These are phyloP conservation scores for Saxophila tyrrhenica DNA, from an alignment of 495 filamentous ascomycete genomes.

Conservation along the genomic window DNA sequence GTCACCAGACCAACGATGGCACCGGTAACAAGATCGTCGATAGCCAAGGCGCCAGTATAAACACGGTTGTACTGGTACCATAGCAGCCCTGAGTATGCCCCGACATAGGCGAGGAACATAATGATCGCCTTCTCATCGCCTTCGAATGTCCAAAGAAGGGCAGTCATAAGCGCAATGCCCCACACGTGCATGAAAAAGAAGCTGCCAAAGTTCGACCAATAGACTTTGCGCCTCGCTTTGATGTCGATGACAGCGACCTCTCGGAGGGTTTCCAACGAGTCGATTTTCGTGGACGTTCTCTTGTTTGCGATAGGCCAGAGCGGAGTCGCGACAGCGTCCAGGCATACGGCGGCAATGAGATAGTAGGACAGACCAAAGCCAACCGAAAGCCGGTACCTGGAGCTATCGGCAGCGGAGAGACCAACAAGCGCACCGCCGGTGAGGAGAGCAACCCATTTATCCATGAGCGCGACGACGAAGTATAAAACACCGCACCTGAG, in stretches of 20 bases:
- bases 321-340: slow-evolving; percentile 47
- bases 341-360: slow-evolving; percentile 46
- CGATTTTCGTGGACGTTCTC: slow-evolving; percentile 15
- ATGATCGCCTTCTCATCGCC: slow-evolving; percentile 31
- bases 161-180: slow-evolving; percentile 40
- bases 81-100: slow-evolving; percentile 46
- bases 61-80: slow-evolving; percentile 54
- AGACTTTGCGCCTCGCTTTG: slow-evolving; percentile 39
- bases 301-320: slow-evolving; percentile 40
- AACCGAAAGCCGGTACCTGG: slow-evolving; percentile 39
- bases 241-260: slow-evolving; percentile 37
- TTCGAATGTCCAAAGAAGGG: slow-evolving; percentile 46
- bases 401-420: slow-evolving; percentile 31
- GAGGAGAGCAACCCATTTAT: slow-evolving; percentile 47
- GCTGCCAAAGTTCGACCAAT: slow-evolving; percentile 42
- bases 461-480: slow-evolving; percentile 48
- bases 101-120: slow-evolving; percentile 43
- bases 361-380: slow-evolving; percentile 51
- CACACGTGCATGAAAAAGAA: slow-evolving; percentile 48
- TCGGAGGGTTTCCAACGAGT: slow-evolving; percentile 21
- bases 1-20: slow-evolving; percentile 37
- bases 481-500: slow-evolving; percentile 40
- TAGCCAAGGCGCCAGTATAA: slow-evolving; percentile 42
- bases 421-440: slow-evolving; percentile 37
- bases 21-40: slow-evolving; percentile 40